Conservation (phyloP, 176 grass and related monocot genomes). For the Rhynchospora pubera region DNA sequence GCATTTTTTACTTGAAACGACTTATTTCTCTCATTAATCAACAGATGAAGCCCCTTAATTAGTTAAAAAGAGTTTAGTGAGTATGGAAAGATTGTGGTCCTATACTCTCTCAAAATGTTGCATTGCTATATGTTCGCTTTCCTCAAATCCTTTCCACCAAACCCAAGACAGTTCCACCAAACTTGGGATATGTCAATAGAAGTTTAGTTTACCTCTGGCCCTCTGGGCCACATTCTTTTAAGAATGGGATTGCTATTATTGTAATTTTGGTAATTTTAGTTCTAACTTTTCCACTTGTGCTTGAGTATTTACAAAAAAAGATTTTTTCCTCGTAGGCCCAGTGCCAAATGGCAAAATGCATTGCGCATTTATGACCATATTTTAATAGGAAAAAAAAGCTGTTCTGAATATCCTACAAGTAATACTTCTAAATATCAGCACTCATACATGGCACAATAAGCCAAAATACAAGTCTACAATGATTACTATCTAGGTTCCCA, state of each 20-base stretch:
- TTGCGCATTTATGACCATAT: background rate
- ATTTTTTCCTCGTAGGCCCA: background rate
- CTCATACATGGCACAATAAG: background rate
- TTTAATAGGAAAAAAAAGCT: background rate
- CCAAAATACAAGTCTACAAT: background rate
- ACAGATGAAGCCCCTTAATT: background rate
- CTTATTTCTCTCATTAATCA: no score
- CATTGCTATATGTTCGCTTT: background rate
- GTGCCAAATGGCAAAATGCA: background rate
- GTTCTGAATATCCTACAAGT: background rate
- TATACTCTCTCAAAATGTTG: background rate
- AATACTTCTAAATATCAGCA: background rate
- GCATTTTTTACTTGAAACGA: background rate
- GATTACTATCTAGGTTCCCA: background rate
- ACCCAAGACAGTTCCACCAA: background rate
- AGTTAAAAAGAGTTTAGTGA: background rate
- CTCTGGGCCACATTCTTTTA: background rate
- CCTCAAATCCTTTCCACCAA: conserved; percentile 1
- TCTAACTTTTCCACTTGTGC: background rate
- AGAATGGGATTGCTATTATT: background rate
- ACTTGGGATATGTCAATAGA: background rate
- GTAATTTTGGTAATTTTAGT: background rate
- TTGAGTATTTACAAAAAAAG: background rate
- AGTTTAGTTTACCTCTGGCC: background rate
- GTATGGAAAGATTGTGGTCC: background rate